Conservation (phyloP, 1,284 basidiomycete species). For the Phaffia rhodozyma region DNA sequence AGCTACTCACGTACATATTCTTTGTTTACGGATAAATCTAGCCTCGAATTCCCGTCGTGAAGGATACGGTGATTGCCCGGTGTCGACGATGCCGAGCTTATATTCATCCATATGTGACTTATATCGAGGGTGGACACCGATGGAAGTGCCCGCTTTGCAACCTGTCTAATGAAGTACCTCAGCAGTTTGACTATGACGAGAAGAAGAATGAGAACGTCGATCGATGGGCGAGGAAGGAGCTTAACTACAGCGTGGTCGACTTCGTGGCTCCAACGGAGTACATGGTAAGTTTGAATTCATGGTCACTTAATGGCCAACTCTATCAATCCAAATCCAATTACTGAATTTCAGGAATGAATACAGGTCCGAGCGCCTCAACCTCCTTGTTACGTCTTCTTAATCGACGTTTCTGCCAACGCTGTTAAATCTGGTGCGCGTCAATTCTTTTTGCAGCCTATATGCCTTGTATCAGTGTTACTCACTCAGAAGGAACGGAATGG, state of each 20-base stretch:
- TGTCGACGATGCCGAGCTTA: constrained; percentile 95
- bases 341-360: not conserved
- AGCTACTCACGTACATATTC: not conserved
- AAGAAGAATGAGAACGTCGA: constrained; percentile 86
- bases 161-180: constrained; percentile 96
- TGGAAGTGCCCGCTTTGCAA: constrained; percentile 99
- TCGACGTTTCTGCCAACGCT: constrained; percentile 88
- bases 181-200: constrained; percentile 98
- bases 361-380: constrained; percentile 84
- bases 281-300: constrained; percentile 50
- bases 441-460: not conserved
- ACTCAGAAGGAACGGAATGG: not conserved
- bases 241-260: constrained; percentile 88
- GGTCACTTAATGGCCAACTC: not conserved
- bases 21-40: constrained; percentile 33
- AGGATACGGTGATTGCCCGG: constrained; percentile 91
- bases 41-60: constrained; percentile 70
- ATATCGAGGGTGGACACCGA: constrained; percentile 94
- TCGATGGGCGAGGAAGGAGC: constrained; percentile 83
- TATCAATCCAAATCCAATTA: no score
- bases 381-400: constrained; percentile 90
- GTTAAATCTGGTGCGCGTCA: constrained; percentile 58
- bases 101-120: constrained; percentile 97
- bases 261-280: constrained; percentile 98
- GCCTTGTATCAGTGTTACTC: not conserved